These are phyloP conservation scores for Russula ochroleuca DNA, from an alignment of 768 basidiomycete genomes.

Conservation along the genomic window DNA sequence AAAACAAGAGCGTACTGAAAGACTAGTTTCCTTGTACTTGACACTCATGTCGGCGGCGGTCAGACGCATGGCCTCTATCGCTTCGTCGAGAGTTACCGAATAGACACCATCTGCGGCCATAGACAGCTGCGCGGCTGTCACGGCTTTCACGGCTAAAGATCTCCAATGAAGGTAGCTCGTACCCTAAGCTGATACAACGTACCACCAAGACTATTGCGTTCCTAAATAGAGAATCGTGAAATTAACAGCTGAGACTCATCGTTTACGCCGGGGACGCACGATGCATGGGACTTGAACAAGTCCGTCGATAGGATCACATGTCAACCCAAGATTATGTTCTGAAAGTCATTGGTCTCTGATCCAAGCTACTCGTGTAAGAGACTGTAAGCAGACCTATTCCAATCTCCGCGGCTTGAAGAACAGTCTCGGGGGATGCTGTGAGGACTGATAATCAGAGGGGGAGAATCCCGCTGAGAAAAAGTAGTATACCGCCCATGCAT, in stretches of 20 bases:
- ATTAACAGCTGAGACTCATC: constrained; percentile 9
- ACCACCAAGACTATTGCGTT: constrained; percentile 86
- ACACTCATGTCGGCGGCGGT: constrained; percentile 94
- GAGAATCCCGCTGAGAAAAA: constrained; percentile 16
- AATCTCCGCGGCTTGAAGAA: constrained; percentile 87
- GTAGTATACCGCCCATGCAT: constrained; percentile 74
- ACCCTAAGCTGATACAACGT: constrained; percentile 18
- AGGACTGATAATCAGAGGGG: constrained; percentile 2
- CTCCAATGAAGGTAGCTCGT: constrained; percentile 5
- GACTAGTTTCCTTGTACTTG: constrained; percentile 93
- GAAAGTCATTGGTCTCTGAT: neutral
- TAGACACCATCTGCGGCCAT: constrained; percentile 89
- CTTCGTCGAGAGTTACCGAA: constrained; percentile 86
- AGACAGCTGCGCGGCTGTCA: constrained; percentile 91
- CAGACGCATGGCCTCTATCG: constrained; percentile 90
- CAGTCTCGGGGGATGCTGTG: constrained; percentile 73
- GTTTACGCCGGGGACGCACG: constrained; percentile 44
- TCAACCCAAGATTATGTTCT: constrained; percentile 86
- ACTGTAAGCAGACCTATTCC: constrained; percentile 60
- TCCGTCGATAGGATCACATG: constrained; percentile 92
- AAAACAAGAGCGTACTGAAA: constrained; percentile 56
- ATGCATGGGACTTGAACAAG: constrained; percentile 96
- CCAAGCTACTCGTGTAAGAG: neutral
- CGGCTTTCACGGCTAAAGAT: constrained; percentile 75
- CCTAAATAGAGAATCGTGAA: constrained; percentile 39